A percentile compares a stretch with the other conserved stretches of the same genome.
Conservation (phyloP, 2,329 filamentous ascomycete species). For the Calonectria pseudoreteaudii region DNA sequence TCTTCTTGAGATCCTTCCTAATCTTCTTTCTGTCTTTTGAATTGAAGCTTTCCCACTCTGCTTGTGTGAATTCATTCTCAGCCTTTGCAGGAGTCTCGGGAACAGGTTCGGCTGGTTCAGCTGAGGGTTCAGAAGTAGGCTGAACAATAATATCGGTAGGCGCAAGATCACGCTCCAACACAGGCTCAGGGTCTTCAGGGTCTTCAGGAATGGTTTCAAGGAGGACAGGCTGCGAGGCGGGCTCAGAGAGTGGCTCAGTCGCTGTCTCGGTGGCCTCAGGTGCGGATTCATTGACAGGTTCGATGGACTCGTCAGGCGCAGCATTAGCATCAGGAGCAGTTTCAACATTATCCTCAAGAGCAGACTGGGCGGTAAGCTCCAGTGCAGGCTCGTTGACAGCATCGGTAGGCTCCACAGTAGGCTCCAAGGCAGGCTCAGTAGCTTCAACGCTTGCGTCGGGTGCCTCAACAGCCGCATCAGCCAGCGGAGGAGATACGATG, state of each 20-base stretch:
- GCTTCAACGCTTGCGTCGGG: neutral
- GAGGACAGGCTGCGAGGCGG: neutral
- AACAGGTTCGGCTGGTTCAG: neutral
- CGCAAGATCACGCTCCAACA: neutral
- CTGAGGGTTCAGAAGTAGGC: neutral
- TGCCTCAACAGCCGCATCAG: neutral
- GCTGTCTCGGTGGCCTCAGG: neutral
- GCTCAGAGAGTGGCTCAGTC: neutral
- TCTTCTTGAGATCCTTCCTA: slow-evolving; percentile 40
- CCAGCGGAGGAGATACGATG: slow-evolving; percentile 24
- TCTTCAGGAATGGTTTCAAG: neutral
- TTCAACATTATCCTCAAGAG: neutral
- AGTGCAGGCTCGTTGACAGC: neutral
- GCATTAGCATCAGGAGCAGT: neutral
- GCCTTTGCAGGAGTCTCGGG: neutral
- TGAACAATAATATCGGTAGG: neutral
- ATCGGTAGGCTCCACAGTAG: neutral
- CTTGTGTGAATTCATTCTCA: slow-evolving; percentile 25
- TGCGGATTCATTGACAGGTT: neutral
- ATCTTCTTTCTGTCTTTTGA: slow-evolving; percentile 40
- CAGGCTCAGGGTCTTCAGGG: neutral
- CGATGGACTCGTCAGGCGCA: neutral
- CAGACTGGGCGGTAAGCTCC: neutral
- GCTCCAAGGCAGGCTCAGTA: neutral
- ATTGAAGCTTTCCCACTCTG: slow-evolving; percentile 33